These are phyloP conservation scores for Acanthamoeba rhysodes DNA, from an alignment of 208 protist species.

Conservation along the genomic window DNA sequence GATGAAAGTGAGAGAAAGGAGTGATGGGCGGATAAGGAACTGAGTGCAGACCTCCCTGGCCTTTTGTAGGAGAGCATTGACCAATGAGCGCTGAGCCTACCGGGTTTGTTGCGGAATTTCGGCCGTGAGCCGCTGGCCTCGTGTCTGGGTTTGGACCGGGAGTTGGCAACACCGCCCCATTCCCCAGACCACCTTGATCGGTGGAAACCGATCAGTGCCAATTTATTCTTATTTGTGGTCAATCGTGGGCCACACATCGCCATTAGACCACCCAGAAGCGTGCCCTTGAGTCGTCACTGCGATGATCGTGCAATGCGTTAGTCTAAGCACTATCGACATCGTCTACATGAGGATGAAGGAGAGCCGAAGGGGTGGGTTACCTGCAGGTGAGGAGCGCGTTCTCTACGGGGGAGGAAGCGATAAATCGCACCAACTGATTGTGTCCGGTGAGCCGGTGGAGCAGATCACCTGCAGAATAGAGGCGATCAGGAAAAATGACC, in stretches of 20 bases:
- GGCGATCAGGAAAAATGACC: background rate
- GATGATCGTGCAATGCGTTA: background rate
- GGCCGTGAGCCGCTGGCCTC: background rate
- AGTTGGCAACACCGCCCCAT: background rate
- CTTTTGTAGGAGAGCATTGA: background rate
- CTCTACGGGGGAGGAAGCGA: conserved; percentile 12
- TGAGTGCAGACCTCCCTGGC: background rate
- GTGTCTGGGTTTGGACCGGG: background rate
- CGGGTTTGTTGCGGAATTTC: background rate
- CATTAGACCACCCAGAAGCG: background rate
- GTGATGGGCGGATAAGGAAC: too few relatives aligned
- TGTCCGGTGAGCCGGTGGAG: conserved; percentile 43
- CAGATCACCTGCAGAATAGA: background rate
- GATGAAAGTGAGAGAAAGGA: background rate
- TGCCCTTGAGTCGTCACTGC: background rate
- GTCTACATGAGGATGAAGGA: background rate
- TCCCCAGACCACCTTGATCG: too few relatives aligned
- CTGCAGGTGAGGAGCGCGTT: conserved; percentile 51
- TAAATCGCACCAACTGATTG: background rate
- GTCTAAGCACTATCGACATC: too few relatives aligned
- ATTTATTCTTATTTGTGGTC: too few relatives aligned
- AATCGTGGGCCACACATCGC: background rate
- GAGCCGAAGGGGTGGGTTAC: background rate
- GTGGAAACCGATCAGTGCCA: too few relatives aligned
- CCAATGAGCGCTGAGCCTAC: background rate